Evolutionary conservation across 2,329 filamentous ascomycete species (phyloP).

Genomic region (Penicillium paneum): DNA sequence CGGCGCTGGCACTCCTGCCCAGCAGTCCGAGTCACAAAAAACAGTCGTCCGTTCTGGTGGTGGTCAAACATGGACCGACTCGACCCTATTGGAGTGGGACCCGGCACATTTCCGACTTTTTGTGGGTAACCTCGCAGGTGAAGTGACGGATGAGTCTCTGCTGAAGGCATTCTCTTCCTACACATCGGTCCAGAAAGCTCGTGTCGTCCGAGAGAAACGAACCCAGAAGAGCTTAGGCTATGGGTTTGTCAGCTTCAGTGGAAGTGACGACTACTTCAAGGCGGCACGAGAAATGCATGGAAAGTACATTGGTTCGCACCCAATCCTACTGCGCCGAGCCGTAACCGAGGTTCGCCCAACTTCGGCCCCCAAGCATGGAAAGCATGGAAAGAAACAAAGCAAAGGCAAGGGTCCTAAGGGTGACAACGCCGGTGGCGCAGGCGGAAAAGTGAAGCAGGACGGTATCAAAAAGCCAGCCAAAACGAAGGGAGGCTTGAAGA

Average conservation of each 20-base stretch:
- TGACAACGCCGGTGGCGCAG: slow-evolving; percentile 13
- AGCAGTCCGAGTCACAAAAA: slow-evolving; percentile 57
- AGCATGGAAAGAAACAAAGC: slow-evolving; percentile 57
- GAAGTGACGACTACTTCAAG: slow-evolving; percentile 94
- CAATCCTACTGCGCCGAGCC: slow-evolving; percentile 79
- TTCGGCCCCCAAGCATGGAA: slow-evolving; percentile 64
- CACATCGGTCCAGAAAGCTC: slow-evolving; percentile 82
- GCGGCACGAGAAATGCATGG: slow-evolving; percentile 98
- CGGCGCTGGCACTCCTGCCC: slow-evolving; percentile 45
- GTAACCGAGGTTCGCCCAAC: slow-evolving; percentile 86
- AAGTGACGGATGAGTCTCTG: slow-evolving; percentile 93
- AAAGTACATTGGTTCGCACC: slow-evolving; percentile 98
- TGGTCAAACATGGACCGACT: slow-evolving; percentile 88
- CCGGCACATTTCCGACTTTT: slow-evolving; percentile 91
- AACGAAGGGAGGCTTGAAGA: slow-evolving; percentile 46
- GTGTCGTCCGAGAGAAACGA: slow-evolving; percentile 91
- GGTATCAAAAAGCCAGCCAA: slow-evolving; percentile 47
- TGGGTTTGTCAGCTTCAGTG: slow-evolving; percentile 92
- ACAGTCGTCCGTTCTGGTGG: slow-evolving; percentile 87
- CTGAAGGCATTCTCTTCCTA: slow-evolving; percentile 91
- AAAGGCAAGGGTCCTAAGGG: slow-evolving; percentile 28
- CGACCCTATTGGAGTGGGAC: slow-evolving; percentile 89
- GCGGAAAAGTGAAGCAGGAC: slow-evolving; percentile 43
- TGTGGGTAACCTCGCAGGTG: slow-evolving; percentile 92
- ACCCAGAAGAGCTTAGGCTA: slow-evolving; percentile 96